Base-by-base conservation (phyloP, 208 protist genomes). In the Trypanosoma cruzi region DNA sequence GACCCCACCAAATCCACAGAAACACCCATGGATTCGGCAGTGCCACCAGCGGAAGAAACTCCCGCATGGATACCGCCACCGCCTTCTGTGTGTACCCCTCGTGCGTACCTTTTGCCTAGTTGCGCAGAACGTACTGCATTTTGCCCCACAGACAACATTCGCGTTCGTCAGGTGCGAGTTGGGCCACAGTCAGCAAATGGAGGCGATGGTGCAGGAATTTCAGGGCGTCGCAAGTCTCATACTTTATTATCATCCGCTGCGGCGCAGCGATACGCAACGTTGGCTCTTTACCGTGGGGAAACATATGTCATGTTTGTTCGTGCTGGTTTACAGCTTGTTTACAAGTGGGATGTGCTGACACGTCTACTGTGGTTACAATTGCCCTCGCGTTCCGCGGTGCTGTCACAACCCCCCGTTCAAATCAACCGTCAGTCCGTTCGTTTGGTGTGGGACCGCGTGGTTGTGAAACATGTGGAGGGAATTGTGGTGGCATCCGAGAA, bases 281-380 rank as follows among this genome's bases (percentile, higher is more conserved):
- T 91, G 36, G 40, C 77, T 29, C 75, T 91, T 14, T 88, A 91
- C 48, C 73, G 77, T 0, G 86, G 86, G 0, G 86, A 91, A 73
- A 85, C 86, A 0, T 91, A 91, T 55, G 56, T 90, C 1, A 58
- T 90, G 26, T 71, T 90, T 10, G 53, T 90, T 1, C 14, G 52
- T 53, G 58, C 74, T 1, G 80, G 81, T 20, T 4, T 77, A 8
- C 6, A 78, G 29, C 59, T 75, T 11, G 44, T 68, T 0, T 75
- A 69, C 0, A 57, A 74, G 26, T 90, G 85, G 85, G 85, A 90
- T 58, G 59, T 81, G 58, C 64, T 58, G 57, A 37, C 79, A 28
- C 79, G 79, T 0, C 50, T 87, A 36, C 34, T 85, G 46, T 87
- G 80, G 54, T 53, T 73, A 20, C 71, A 78, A 49, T 40, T 71